Base-by-base conservation (phyloP, 192 early-diverging fungal species). In the Rhizophagus sp. region DNA sequence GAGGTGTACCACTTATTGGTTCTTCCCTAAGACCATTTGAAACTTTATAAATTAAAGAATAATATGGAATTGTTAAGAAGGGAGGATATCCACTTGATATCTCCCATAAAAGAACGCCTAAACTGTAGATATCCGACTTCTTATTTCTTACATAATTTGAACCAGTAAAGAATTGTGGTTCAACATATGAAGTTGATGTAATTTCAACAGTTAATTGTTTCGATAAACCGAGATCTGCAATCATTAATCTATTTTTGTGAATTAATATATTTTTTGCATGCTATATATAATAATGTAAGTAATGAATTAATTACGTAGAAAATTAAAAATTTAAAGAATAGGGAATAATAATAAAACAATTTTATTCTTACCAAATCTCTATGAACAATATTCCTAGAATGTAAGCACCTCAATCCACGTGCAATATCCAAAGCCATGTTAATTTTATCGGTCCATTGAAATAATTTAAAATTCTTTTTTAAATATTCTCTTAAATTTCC, bases 71-170 rank as follows among this genome's bases (percentile, higher is more conserved):
- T 10, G 30, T 73, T 27, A 69, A 41, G 39, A 83, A 85, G 1
- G 85, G 81, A 27, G 68, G 50, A 77, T 73, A 72, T 22, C 85
- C 82, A 19, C 81, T 81, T 11, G 85, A 81, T 52, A 86, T 39
- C 47, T 86, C 85, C 85, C 85, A 86, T 24, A 86, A 78, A 22
- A 86, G 52, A 19, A 86, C 85, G 1, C 85, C 85, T 6, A 86
- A 52, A 17, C 82, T 84, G 49, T 86, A 86, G 65, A 86, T 82
- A 50, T 86, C 85, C 22, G 82, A 86, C n/a, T 68, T 65, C 11
- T 83, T 81, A 80, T 86, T 81, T 61, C 12, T 30, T 6, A 24
- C 27, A 30, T 34, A 63, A 12, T 63, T 74, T 7, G 10, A 0
- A 33, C 0, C 10, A 10, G 10, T 1, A 25, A 52, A n/a, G 17